Percentiles rank a stretch among this genome's conserved stretches.
These are phyloP conservation scores for Blastomyces gilchristii DNA, from an alignment of 2,329 filamentous ascomycete genomes.

Conservation along the genomic window DNA sequence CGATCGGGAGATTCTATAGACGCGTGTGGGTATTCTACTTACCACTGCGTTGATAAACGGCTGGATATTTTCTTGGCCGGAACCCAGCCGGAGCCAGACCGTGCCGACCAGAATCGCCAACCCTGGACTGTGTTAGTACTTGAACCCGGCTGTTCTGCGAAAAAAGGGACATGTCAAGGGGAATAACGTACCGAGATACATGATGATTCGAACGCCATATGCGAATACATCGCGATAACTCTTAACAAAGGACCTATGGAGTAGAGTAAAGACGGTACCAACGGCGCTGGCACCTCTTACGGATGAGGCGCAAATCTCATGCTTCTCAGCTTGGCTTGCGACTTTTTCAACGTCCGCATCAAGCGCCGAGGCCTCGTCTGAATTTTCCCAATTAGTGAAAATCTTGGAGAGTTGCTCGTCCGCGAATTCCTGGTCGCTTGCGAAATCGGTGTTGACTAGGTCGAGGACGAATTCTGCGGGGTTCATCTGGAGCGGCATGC, in stretches of 20 bases:
- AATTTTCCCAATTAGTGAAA: conserved; percentile 47
- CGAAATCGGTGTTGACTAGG: conserved; percentile 67
- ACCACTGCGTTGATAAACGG: conserved; percentile 71
- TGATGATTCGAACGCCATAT: conserved; percentile 70
- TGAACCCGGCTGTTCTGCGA: neutral
- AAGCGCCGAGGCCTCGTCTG: conserved; percentile 30
- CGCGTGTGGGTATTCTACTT: conserved; percentile 17
- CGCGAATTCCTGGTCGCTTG: conserved; percentile 38
- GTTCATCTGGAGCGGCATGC: conserved; percentile 61
- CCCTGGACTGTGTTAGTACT: conserved; percentile 26
- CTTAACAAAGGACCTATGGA: conserved; percentile 74
- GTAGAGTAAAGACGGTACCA: conserved; percentile 51
- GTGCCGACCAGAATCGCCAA: conserved; percentile 82
- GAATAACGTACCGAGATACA: conserved; percentile 56
- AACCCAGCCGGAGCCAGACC: conserved; percentile 64
- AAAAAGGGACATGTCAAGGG: neutral
- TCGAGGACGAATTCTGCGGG: conserved; percentile 73
- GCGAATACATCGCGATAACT: conserved; percentile 73
- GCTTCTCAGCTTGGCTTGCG: conserved; percentile 21
- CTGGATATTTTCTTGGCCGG: conserved; percentile 62
- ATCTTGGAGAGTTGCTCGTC: conserved; percentile 44
- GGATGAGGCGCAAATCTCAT: conserved; percentile 17
- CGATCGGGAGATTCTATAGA: neutral
- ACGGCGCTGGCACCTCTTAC: conserved; percentile 34
- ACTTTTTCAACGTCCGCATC: conserved; percentile 21